These are phyloP conservation scores for Eucalyptus dawsonii DNA, from an alignment of 345 rosid species.

Conservation along the genomic window DNA sequence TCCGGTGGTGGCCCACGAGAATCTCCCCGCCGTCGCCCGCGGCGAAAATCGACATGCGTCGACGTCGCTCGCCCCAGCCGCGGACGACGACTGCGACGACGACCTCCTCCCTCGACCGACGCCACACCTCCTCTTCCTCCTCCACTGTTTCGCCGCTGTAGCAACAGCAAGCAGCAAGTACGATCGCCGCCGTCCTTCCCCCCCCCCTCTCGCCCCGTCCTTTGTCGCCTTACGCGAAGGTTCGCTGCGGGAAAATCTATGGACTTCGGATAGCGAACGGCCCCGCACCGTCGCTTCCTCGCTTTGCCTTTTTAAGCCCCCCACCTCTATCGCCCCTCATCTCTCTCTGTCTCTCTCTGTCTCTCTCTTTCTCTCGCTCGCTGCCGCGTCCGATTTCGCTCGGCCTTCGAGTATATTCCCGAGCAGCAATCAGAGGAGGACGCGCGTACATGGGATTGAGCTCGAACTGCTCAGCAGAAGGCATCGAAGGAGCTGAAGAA, in stretches of 20 bases:
- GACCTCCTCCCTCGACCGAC: not conserved
- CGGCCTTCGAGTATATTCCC: not conserved
- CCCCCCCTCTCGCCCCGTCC: too few species aligned
- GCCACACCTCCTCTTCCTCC: not conserved
- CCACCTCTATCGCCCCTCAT: not conserved
- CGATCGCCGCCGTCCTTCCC: not conserved
- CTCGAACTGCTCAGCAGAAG: not conserved
- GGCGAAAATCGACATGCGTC: not conserved
- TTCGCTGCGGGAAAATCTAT: not conserved
- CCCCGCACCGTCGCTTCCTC: not conserved
- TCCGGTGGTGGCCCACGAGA: not conserved
- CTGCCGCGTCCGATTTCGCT: not conserved
- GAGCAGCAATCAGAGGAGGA: not conserved
- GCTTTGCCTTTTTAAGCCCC: not conserved
- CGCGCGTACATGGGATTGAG: slow-evolving; percentile 1
- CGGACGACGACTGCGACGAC: not conserved
- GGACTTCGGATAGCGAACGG: not conserved
- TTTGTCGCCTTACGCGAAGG: not conserved
- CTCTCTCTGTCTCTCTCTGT: not conserved
- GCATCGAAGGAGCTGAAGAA: not conserved
- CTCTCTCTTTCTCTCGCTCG: not conserved
- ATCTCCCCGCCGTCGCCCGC: not conserved
- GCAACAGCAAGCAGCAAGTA: not conserved
- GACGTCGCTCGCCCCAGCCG: not conserved
- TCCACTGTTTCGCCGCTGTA: not conserved